A percentile compares a stretch with the other conserved stretches of the same genome.
Evolutionary conservation across 768 basidiomycete species (phyloP).

Genomic region (Sistotremastrum suecicum): DNA sequence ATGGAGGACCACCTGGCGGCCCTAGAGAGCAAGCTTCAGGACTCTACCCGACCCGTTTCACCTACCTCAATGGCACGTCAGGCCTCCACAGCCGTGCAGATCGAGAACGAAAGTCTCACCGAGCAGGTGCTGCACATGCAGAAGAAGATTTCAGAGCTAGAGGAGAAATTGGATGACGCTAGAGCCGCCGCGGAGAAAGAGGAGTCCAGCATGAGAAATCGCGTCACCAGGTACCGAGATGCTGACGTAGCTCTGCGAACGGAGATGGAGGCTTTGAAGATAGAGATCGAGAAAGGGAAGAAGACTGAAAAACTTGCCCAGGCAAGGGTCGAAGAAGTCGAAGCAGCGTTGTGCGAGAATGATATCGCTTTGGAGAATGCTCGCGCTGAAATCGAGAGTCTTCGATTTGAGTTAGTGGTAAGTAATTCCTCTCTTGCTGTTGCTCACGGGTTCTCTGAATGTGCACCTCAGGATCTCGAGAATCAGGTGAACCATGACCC

Average conservation of each 20-base stretch:
- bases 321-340: constrained; percentile 66
- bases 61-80: constrained; percentile 22
- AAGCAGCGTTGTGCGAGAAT: constrained; percentile 81
- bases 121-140: constrained; percentile 87
- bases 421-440: constrained; percentile 17
- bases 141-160: constrained; percentile 56
- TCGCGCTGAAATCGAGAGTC: constrained; percentile 73
- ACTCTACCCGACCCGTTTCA: constrained; percentile 18
- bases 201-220: constrained; percentile 44
- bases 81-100: constrained; percentile 63
- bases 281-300: constrained; percentile 46
- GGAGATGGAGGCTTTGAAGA: constrained; percentile 54
- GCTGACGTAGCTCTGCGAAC: constrained; percentile 57
- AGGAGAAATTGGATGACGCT: constrained; percentile 76
- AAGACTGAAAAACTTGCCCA: constrained; percentile 51
- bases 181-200: constrained; percentile 60
- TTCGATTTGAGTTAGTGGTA: constrained; percentile 63
- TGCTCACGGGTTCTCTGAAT: constrained; percentile 1
- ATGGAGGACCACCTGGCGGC: constrained; percentile 48
- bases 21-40: constrained; percentile 38
- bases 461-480: constrained; percentile 43
- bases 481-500: constrained; percentile 26
- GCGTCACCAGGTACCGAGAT: constrained; percentile 54
- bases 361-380: constrained; percentile 80
- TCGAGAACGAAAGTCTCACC: constrained; percentile 85